Evolutionary conservation across 345 rosid species (phyloP), one percentile per base, ranked within the genome.

Genomic region (Conringia planisiliqua): DNA sequence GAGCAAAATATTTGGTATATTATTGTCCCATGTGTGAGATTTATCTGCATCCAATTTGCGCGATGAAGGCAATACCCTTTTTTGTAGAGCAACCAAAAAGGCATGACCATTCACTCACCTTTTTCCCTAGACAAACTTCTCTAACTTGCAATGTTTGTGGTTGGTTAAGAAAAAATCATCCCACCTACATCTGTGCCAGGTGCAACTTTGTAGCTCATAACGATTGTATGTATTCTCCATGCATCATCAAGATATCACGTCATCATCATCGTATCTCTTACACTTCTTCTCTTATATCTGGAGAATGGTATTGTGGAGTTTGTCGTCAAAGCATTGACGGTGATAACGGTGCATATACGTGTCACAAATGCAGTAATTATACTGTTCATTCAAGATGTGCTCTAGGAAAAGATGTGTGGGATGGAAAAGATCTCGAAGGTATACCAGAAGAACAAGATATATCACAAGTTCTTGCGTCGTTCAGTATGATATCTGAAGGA

Each of bases 121-220:
- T 20, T 5, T 59, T 70, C 6, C 16, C 58, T 0, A 57, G 35
- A 59, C 47, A 44, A 43, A 8, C 4, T 11, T 59, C 26, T 7
- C 24, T 70, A 9, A 44, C 1, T 3, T 70, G 66, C 57, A 44
- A 70, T 7, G 11, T 59, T 7, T 70, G 66, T 44, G 66, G 66
- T 14, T 42, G 22, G 58, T 12, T 43, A 10, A 46, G 36, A 10
- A 14, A 30, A 22, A 0, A 0, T 6, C 0, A 6, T 20, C 6
- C 12, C 38, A 46, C 44, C 11, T 68, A 55, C 10, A 7, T 44
- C 3, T 64, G 30, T 64, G 0, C 11, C 6, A 32, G 3, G 20
- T 65, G 70, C 57, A 47, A 65, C 11, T 51, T 68, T 54, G 36
- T 68, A 1, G 38, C 50, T 14, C 72, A 68, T 6, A 26, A 0